phyloP scores from a whole-genome alignment of 2,329 filamentous ascomycete genomes.

The Sarocladium strictum region DNA sequence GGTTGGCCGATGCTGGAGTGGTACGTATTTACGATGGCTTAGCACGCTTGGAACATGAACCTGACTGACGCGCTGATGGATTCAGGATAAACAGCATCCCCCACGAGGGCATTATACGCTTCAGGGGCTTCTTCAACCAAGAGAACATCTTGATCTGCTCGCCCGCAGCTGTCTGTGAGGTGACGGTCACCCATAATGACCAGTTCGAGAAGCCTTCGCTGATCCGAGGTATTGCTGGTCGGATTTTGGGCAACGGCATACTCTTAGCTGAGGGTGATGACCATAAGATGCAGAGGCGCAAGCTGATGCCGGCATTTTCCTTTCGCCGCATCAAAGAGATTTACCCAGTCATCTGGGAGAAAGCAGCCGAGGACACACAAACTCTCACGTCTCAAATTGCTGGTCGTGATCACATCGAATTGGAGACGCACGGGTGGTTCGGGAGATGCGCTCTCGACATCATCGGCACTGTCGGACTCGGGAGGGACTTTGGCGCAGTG shows the following conservation, averaged over 20 bases:
- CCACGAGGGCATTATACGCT: conserved; percentile 65
- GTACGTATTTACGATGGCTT: background rate
- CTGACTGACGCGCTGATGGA: background rate
- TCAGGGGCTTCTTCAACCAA: conserved; percentile 54
- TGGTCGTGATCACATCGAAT: conserved; percentile 28
- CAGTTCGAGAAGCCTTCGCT: conserved; percentile 59
- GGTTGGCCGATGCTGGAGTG: conserved; percentile 6
- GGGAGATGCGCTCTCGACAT: conserved; percentile 68
- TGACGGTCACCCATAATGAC: conserved; percentile 63
- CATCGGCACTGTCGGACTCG: conserved; percentile 66
- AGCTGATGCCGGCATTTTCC: conserved; percentile 76
- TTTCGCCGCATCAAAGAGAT: conserved; percentile 81
- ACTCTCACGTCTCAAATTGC: conserved; percentile 45
- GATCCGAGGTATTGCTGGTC: conserved; percentile 49
- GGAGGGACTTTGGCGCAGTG: conserved; percentile 64
- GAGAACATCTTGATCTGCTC: conserved; percentile 58
- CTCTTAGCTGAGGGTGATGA: conserved; percentile 86
- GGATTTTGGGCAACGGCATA: conserved; percentile 64
- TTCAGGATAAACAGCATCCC: conserved; percentile 53
- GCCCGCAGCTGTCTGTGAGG: conserved; percentile 62
- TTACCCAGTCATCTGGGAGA: conserved; percentile 79
- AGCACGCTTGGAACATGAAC: no score
- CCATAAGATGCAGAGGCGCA: conserved; percentile 75
- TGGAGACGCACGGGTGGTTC: conserved; percentile 58
- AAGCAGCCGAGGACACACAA: conserved; percentile 61